These are phyloP conservation scores for Glycine latifolia DNA, from an alignment of 306 rosid species.

Conservation along the genomic window DNA sequence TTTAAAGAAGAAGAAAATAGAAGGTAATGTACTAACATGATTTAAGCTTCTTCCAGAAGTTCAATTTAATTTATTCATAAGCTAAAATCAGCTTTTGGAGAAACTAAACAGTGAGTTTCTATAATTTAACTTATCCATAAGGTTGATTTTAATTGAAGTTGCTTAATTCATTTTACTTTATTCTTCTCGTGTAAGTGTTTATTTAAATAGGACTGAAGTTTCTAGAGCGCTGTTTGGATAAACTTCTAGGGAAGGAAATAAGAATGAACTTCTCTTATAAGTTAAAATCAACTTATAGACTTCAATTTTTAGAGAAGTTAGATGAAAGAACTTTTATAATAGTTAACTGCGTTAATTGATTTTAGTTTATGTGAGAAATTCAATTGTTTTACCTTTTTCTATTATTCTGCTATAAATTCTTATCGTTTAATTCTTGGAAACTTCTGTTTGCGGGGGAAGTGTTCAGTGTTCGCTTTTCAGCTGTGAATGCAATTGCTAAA, in stretches of 20 bases:
- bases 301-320: background rate
- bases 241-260: background rate
- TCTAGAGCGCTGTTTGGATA: background rate
- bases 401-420: background rate
- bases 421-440: slow-evolving; percentile 8
- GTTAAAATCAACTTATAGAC: background rate
- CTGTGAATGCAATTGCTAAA: slow-evolving; percentile 15
- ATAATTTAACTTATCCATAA: background rate
- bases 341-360: background rate
- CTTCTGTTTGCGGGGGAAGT: background rate
- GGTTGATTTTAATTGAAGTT: background rate
- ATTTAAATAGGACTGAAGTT: background rate
- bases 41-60: background rate
- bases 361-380: background rate
- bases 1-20: background rate
- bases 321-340: background rate
- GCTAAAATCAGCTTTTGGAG: background rate
- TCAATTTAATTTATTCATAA: background rate
- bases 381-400: background rate
- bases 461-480: slow-evolving; percentile 5
- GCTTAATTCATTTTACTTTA: background rate
- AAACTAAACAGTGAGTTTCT: background rate
- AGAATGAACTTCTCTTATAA: background rate
- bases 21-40: background rate
- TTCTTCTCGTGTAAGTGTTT: background rate